A percentile compares a stretch with the other conserved stretches of the same genome.
These are phyloP conservation scores for Clonostachys rosea DNA, from an alignment of 2,329 filamentous ascomycete species.

Conservation along the genomic window DNA sequence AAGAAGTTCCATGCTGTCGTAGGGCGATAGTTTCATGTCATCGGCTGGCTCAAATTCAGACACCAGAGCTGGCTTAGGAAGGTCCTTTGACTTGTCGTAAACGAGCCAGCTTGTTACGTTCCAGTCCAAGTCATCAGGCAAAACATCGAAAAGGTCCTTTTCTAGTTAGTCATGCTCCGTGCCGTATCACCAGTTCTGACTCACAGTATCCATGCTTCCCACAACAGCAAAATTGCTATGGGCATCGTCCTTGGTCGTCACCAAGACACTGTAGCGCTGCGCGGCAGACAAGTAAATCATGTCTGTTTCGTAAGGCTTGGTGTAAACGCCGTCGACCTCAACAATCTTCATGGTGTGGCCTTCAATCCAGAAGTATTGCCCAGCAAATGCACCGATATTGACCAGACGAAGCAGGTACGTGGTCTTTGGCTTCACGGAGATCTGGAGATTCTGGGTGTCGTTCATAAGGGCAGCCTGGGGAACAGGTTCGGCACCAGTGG, in stretches of 20 bases:
- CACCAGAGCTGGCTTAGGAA: slow-evolving; percentile 47
- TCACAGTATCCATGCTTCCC: slow-evolving; percentile 63
- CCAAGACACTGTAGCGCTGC: slow-evolving; percentile 59
- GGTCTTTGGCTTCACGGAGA: slow-evolving; percentile 59
- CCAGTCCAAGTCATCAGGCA: slow-evolving; percentile 65
- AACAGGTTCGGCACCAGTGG: slow-evolving; percentile 58
- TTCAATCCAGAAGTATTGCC: slow-evolving; percentile 63
- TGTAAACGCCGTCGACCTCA: slow-evolving; percentile 70
- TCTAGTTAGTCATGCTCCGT: background rate
- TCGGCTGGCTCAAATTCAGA: slow-evolving; percentile 66
- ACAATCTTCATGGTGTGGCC: slow-evolving; percentile 64
- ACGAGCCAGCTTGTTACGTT: slow-evolving; percentile 63
- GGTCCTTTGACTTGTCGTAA: slow-evolving; percentile 41
- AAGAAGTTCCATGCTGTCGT: slow-evolving; percentile 58
- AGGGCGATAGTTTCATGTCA: slow-evolving; percentile 66
- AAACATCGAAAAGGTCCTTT: slow-evolving; percentile 59
- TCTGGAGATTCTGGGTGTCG: slow-evolving; percentile 56
- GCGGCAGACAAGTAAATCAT: slow-evolving; percentile 64
- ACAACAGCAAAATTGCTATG: slow-evolving; percentile 63
- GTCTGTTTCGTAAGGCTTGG: slow-evolving; percentile 51
- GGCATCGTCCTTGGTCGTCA: slow-evolving; percentile 60
- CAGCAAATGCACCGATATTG: slow-evolving; percentile 69
- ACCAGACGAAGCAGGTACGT: slow-evolving; percentile 71
- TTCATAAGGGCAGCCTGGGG: slow-evolving; percentile 68
- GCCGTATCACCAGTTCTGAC: slow-evolving; percentile 4